Base-by-base conservation (phyloP, 2,329 filamentous ascomycete species). In the Colletotrichum sp. region DNA sequence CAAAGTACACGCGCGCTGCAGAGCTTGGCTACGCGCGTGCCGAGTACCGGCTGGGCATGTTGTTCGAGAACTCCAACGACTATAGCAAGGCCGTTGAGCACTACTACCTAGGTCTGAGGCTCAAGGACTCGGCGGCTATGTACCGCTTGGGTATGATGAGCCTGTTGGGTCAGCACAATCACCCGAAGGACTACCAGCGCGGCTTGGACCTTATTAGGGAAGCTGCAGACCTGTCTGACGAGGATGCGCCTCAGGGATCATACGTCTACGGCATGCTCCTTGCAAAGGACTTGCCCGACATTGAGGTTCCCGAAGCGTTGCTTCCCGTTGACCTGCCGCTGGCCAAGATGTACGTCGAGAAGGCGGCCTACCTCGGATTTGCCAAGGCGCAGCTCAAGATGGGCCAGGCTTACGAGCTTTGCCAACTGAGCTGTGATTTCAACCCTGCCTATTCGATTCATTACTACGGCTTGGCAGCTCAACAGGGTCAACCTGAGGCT, bases 41-140 rank as follows among this genome's bases (percentile, higher is more conserved):
- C 24, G 95, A 99, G 84, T 99, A 99, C 85, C 93, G 97, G 63
- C 98, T 99, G 87, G 97, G 97, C 78, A 99, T 99, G 96, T 94
- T 98, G 73, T 99, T 96, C 83, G 97, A 99, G 86, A 96, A 95
- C 83, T 96, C 96, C 6, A 98, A 98, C 82, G 96, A 99, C 81
- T 93, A 96, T 76, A 90, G 93, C 78, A 98, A 98, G 84, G 97
- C 97, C 7, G 93, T 98, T 81, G 93, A 94, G 81, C 96, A 99
- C 84, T 99, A 99, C 85, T 92, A 95, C 79, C 91, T 92, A 64
- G 97, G 97, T 66, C 93, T 97, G 66, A 91, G 92, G 66, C 88
- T 93, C 79, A 93, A 93, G 28, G 97, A 99, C 86, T 98, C 97
- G 18, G 97, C 97, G 5, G 96, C 96, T 7, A 94, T 88, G 75